Conservation (phyloP, 2,329 filamentous ascomycete species). For the Lecanosticta acicola region DNA sequence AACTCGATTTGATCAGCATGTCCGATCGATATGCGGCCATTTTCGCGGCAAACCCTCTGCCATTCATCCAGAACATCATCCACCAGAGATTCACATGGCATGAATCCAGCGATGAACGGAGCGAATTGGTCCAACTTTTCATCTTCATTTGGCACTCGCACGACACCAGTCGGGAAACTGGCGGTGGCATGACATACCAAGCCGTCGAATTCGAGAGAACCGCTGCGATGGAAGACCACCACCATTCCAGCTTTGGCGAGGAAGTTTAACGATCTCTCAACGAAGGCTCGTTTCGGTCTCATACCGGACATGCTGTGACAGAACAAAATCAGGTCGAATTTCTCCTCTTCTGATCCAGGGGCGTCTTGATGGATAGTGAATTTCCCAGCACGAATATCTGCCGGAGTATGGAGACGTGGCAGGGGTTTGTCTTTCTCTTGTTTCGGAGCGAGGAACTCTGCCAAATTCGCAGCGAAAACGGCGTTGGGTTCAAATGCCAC, state of each 20-base stretch:
- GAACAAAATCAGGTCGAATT: conserved; percentile 54
- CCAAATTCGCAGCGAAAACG: conserved; percentile 42
- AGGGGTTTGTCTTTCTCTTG: conserved; percentile 34
- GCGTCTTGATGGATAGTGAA: conserved; percentile 34
- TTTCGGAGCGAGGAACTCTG: no score
- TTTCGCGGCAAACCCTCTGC: conserved; percentile 45
- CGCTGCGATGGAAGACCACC: conserved; percentile 53
- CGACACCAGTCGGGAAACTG: conserved; percentile 43
- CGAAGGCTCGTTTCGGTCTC: conserved; percentile 42
- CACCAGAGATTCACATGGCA: no score
- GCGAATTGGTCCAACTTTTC: conserved; percentile 47
- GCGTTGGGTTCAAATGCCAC: conserved; percentile 50
- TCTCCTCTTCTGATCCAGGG: conserved; percentile 32
- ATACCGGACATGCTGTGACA: conserved; percentile 62
- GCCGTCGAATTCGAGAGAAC: conserved; percentile 40
- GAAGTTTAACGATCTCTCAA: conserved; percentile 46
- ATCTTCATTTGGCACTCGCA: conserved; percentile 45
- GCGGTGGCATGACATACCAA: conserved; percentile 47
- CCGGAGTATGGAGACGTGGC: conserved; percentile 38
- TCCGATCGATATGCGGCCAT: conserved; percentile 47
- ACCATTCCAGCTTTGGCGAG: conserved; percentile 46
- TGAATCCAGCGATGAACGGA: conserved; percentile 48
- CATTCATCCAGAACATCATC: conserved; percentile 33
- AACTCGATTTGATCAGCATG: conserved; percentile 44
- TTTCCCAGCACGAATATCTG: conserved; percentile 36